phyloP scores from a whole-genome alignment of 441 rosid genomes.

The Gossypium schwendimanii region DNA sequence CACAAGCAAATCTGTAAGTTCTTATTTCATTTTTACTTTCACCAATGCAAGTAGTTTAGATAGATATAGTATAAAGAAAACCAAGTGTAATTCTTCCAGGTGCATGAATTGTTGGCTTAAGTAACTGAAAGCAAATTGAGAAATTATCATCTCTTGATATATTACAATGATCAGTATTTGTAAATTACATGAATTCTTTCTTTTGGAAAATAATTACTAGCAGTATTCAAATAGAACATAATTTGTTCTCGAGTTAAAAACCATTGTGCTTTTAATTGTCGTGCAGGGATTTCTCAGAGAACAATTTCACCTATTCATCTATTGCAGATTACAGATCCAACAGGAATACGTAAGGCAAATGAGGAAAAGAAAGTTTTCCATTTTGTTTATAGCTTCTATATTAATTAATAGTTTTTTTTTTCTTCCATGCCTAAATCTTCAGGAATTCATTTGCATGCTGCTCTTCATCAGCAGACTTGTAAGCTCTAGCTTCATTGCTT shows the following conservation, averaged over 20 bases:
- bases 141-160: not conserved
- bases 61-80: not conserved
- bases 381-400: not conserved
- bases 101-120: not conserved
- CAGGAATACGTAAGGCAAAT: slow-evolving; percentile 6
- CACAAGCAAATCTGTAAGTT: slow-evolving; percentile 10
- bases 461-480: not conserved
- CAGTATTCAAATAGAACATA: not conserved
- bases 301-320: slow-evolving; percentile 9
- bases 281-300: slow-evolving; percentile 9
- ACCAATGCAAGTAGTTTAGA: not conserved
- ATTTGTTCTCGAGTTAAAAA: not conserved
- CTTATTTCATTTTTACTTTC: not conserved
- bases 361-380: not conserved
- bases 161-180: not conserved
- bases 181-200: not conserved
- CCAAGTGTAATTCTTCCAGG: not conserved
- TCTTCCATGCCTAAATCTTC: not conserved
- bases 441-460: slow-evolving; percentile 12
- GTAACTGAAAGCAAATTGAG: not conserved
- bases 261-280: not conserved
- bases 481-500: not conserved
- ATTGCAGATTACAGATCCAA: not conserved
- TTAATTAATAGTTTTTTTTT: not conserved
- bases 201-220: not conserved